A percentile compares a stretch with the other conserved stretches of the same genome.
Evolutionary conservation across 2,329 filamentous ascomycete species (phyloP).

Genomic region (Huntiella omanensis): DNA sequence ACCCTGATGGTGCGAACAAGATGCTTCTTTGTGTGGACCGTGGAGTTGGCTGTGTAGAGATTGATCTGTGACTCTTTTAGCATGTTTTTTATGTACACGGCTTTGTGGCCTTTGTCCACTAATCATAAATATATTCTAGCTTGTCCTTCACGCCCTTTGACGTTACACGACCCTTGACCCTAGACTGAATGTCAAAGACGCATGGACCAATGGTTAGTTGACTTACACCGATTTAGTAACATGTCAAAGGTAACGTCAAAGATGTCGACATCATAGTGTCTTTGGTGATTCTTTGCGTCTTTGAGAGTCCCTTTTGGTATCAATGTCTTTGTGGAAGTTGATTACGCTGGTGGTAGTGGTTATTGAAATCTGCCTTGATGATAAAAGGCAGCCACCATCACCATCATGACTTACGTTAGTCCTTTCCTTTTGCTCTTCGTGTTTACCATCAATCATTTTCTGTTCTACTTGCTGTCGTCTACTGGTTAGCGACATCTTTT

Average conservation of each 20-base stretch:
- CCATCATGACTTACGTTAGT: not conserved
- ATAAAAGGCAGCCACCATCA: not conserved
- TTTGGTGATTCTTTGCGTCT: not conserved
- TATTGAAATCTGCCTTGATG: not conserved
- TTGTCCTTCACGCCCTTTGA: not conserved
- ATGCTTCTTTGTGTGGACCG: slow-evolving; percentile 36
- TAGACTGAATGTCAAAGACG: not conserved
- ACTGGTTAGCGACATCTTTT: not conserved
- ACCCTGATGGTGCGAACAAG: slow-evolving; percentile 24
- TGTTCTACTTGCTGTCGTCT: not conserved
- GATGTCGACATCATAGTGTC: no score
- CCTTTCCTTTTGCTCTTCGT: not conserved
- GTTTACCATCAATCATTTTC: not conserved
- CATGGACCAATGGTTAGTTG: not conserved
- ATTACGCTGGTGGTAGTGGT: not conserved
- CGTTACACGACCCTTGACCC: not conserved
- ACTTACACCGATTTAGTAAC: no score
- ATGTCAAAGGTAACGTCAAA: no score
- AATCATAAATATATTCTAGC: not conserved
- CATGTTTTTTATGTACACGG: not conserved
- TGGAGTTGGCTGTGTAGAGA: slow-evolving; percentile 28
- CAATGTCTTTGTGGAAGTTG: not conserved
- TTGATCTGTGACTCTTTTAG: slow-evolving; percentile 24
- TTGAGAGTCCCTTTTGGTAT: not conserved
- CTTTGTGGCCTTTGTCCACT: no score